Conservation (phyloP, 2,329 filamentous ascomycete genomes). For the Cytospora chrysosperma region DNA sequence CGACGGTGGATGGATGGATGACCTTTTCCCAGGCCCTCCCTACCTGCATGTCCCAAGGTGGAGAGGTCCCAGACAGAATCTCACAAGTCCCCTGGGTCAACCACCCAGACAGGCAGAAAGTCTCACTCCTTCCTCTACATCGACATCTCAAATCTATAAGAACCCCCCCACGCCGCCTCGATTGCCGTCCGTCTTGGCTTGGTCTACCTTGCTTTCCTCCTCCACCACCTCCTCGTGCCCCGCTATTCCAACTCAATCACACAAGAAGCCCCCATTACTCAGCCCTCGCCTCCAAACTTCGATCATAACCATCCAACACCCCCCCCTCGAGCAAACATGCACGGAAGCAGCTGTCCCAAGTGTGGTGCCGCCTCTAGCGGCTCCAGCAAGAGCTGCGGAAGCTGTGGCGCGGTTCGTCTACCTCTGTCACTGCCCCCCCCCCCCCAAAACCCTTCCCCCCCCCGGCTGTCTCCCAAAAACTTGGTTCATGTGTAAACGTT, state of each 20-base stretch:
- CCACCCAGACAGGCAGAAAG: conserved; percentile 5
- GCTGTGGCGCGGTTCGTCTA: conserved; percentile 56
- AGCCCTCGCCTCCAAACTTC: not conserved
- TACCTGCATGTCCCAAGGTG: not conserved
- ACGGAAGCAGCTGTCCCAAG: conserved; percentile 53
- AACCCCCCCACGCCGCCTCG: conserved; percentile 16
- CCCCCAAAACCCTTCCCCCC: too few relatives aligned
- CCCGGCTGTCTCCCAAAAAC: not conserved
- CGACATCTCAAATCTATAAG: conserved; percentile 4
- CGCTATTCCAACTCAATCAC: not conserved
- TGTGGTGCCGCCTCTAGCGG: conserved; percentile 49
- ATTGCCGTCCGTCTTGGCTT: not conserved
- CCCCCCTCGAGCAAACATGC: conserved; percentile 36
- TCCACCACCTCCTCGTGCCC: not conserved
- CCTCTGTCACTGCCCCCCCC: too few relatives aligned
- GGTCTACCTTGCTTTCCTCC: not conserved
- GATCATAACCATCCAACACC: conserved; percentile 1
- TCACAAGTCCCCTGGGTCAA: conserved; percentile 13
- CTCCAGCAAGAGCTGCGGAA: conserved; percentile 51
- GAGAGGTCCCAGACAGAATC: not conserved
- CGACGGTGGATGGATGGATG: not conserved
- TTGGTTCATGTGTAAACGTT: not conserved
- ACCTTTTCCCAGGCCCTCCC: conserved; percentile 12
- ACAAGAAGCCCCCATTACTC: not conserved
- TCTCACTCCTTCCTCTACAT: not conserved